phyloP scores from a whole-genome alignment of 345 rosid genomes.

The Populus davidiana region DNA sequence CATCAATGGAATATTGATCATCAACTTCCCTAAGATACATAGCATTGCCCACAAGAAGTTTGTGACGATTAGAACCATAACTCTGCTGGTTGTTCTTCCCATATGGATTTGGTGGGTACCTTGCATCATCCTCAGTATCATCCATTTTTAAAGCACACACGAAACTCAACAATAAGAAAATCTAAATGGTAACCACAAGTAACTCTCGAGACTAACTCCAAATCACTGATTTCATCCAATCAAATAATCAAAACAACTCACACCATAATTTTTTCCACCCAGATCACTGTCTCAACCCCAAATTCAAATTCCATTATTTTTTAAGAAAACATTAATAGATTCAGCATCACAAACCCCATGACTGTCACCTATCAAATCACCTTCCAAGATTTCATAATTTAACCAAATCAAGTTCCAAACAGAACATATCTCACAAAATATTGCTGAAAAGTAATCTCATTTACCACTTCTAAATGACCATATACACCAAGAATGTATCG shows the following conservation, averaged over 20 bases:
- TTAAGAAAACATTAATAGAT: not conserved
- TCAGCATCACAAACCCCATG: not conserved
- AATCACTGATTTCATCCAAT: not conserved
- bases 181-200: not conserved
- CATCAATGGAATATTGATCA: slow-evolving; percentile 36
- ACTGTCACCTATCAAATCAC: not conserved
- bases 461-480: not conserved
- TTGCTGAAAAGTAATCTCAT: not conserved
- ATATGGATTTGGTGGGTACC: slow-evolving; percentile 59
- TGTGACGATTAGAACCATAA: slow-evolving; percentile 48
- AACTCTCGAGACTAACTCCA: not conserved
- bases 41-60: slow-evolving; percentile 46
- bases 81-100: slow-evolving; percentile 39
- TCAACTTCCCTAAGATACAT: slow-evolving; percentile 31
- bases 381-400: not conserved
- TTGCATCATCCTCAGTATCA: slow-evolving; percentile 65
- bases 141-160: slow-evolving; percentile 47
- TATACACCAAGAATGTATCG: not conserved
- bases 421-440: not conserved
- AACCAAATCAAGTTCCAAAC: not conserved
- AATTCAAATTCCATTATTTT: not conserved
- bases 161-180: not conserved
- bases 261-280: not conserved
- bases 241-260: not conserved
- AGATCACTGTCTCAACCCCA: not conserved